Evolutionary conservation across 2,329 filamentous ascomycete genomes (phyloP), one percentile per base, ranked within the genome.

Genomic region (Colletotrichum coccodes): DNA sequence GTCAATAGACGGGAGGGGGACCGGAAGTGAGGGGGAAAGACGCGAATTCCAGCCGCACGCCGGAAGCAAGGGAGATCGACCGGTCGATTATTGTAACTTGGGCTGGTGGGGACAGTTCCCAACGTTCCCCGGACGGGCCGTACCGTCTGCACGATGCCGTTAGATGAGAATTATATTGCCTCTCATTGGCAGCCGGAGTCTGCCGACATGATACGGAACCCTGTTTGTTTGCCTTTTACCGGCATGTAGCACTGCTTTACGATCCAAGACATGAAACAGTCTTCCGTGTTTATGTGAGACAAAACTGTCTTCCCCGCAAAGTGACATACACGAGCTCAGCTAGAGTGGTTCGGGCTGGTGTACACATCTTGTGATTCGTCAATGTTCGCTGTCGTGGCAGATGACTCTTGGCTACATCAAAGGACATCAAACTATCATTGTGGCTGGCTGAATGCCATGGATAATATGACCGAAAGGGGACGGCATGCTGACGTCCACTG

Each of bases 91-190:
- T 32, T 42, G 34, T 30, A 34, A 47, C 40, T 12, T 26, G 12
- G 18, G 9, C 30, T 21, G 36, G 57, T 52, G 32, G 32, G 52
- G 46, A 30, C 53, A 26, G 53, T 28, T 44, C 52, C 3, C 46
- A 56, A 44, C 58, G 49, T 34, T 34, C 12, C 34, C 23, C 34
- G 26, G 12, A 23, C 58, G 58, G 64, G 38, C 64, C 64, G 64
- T 58, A 50, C 64, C 64, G 58, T 32, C 57, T 62, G 49, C 58
- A 40, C 2, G 34, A 28, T 32, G n/a, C 12, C 16, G 16, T 8
- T 9, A n/a, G 49, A 16, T 66, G 42, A 21, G 36, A 23, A 56
- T 42, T 34, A 34, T n/a, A 11, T 3, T 5, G 30, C 6, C 5
- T 18, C 21, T 36, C 23, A 62, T 66, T 66, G 64, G 64, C 7